phyloP scores from a whole-genome alignment of 257 asterid genomes.

The Gentiana dahurica region DNA sequence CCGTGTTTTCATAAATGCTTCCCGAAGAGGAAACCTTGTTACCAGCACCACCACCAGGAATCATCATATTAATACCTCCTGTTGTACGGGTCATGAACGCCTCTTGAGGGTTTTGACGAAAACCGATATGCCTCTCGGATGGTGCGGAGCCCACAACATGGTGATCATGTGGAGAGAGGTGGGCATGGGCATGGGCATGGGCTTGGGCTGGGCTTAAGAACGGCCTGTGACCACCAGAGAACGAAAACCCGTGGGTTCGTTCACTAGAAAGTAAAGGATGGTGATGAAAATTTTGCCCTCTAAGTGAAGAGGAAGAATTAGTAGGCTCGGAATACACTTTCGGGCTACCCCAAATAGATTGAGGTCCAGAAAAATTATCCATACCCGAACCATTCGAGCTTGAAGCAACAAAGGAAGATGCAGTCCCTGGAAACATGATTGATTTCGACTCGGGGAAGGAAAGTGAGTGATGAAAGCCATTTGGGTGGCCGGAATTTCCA shows the following conservation, averaged over 20 bases:
- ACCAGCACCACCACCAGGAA: slow-evolving; percentile 15
- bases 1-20: slow-evolving; percentile 25
- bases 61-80: slow-evolving; percentile 23
- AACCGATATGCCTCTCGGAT: slow-evolving; percentile 34
- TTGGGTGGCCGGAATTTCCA: slow-evolving; percentile 16
- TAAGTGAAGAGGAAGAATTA: slow-evolving; percentile 19
- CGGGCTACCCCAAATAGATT: slow-evolving; percentile 56
- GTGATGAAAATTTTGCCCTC: slow-evolving; percentile 13
- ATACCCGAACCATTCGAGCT: slow-evolving; percentile 29
- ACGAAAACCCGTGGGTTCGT: slow-evolving; percentile 23
- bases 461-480: slow-evolving; percentile 31
- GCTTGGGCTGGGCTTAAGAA: slow-evolving; percentile 25
- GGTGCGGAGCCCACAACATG: slow-evolving; percentile 62
- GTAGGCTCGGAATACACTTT: slow-evolving; percentile 28
- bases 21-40: slow-evolving; percentile 21
- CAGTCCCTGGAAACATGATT: slow-evolving; percentile 25
- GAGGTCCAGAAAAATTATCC: slow-evolving; percentile 42
- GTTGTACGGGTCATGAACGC: slow-evolving; percentile 15
- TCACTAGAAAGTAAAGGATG: slow-evolving; percentile 10
- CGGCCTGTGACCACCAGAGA: slow-evolving; percentile 23
- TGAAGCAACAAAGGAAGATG: slow-evolving; percentile 36
- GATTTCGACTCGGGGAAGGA: slow-evolving; percentile 38
- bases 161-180: slow-evolving; percentile 5
- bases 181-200: no score
- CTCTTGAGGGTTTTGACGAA: slow-evolving; percentile 31